Evolutionary conservation across 1,284 basidiomycete genomes (phyloP).

Genomic region (Termitomyces sp.): DNA sequence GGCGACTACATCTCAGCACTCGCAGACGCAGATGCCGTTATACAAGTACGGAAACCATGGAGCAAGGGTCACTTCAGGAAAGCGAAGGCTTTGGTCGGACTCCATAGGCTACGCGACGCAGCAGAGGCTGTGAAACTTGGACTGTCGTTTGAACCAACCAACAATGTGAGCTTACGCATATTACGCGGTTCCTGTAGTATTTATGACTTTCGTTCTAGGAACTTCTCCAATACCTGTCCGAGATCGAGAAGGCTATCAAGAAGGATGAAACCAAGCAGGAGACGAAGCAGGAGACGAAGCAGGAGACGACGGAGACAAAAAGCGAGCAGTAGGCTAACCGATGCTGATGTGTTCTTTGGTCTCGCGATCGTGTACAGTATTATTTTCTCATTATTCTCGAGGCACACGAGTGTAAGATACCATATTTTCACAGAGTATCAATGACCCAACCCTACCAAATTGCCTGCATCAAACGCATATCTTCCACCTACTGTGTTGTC

Average conservation of each 20-base stretch:
- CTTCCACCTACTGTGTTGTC: no score
- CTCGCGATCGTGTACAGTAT: conserved; percentile 9
- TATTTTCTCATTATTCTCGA: not conserved
- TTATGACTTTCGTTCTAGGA: conserved; percentile 21
- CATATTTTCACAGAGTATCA: not conserved
- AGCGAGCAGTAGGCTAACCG: conserved; percentile 5
- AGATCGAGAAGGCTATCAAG: conserved; percentile 26
- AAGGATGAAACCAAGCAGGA: conserved; percentile 4
- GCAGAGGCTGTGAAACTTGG: conserved; percentile 80
- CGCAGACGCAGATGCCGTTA: conserved; percentile 89
- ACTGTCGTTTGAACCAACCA: conserved; percentile 86
- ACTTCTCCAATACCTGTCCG: conserved; percentile 27
- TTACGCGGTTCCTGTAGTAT: not conserved
- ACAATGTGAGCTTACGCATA: conserved; percentile 46
- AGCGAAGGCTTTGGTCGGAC: conserved; percentile 80
- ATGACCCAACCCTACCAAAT: no score
- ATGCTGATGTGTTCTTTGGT: not conserved
- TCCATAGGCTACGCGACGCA: conserved; percentile 72
- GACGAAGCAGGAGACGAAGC: not conserved
- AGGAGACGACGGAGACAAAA: not conserved
- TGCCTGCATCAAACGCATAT: not conserved
- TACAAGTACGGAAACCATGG: conserved; percentile 83
- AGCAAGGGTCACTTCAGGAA: conserved; percentile 94
- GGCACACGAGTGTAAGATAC: conserved; percentile 4
- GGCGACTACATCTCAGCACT: conserved; percentile 80